These are phyloP conservation scores for Phytophthora pinifolia DNA, from an alignment of 352 stramenopile genomes.

Conservation along the genomic window DNA sequence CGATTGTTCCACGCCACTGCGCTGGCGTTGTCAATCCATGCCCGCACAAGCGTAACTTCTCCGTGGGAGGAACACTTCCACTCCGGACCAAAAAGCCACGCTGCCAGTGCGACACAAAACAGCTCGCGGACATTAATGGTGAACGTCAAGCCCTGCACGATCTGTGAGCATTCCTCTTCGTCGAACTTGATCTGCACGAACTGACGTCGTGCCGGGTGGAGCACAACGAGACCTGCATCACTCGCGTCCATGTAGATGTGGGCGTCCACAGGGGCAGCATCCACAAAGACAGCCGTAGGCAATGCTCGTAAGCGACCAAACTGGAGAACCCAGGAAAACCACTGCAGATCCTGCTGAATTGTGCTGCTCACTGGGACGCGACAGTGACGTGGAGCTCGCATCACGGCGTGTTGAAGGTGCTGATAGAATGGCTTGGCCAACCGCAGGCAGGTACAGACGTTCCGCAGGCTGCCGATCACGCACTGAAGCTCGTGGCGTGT, in stretches of 20 bases:
- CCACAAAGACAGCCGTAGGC: neutral
- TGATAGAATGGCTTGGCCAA: slow-evolving; percentile 11
- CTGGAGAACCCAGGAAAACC: slow-evolving; percentile 7
- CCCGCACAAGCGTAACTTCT: neutral
- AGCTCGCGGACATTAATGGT: neutral
- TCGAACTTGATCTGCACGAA: neutral
- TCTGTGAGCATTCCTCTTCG: neutral
- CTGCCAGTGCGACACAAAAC: neutral
- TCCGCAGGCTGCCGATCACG: neutral
- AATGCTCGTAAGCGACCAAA: neutral
- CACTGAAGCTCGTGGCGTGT: neutral
- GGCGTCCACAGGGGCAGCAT: neutral
- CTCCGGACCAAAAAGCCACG: neutral
- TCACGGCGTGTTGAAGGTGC: too few species aligned
- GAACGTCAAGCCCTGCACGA: neutral
- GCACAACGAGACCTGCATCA: slow-evolving; percentile 1
- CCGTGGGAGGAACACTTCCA: neutral
- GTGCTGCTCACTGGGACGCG: too few species aligned
- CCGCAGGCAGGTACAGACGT: slow-evolving; percentile 2
- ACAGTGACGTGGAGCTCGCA: too few species aligned
- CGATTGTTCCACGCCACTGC: neutral
- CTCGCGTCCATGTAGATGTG: slow-evolving; percentile 9
- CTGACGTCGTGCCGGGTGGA: slow-evolving; percentile 1
- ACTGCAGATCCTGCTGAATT: slow-evolving; percentile 6
- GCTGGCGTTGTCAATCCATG: too few species aligned